These are phyloP conservation scores for Funneliformis caledonium DNA, from an alignment of 371 early-diverging fungal species.

Conservation along the genomic window DNA sequence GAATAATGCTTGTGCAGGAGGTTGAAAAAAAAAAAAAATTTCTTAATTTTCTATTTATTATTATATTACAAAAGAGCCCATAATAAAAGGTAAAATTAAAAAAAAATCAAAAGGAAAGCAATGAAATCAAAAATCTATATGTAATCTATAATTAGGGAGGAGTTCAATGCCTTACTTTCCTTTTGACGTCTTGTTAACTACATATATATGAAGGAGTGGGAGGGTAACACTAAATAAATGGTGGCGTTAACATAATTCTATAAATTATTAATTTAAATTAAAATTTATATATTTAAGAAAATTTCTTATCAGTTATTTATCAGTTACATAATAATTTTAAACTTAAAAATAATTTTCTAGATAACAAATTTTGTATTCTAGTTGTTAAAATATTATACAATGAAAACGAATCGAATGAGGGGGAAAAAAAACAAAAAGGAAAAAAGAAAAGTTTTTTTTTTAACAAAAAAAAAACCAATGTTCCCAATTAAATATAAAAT, in stretches of 20 bases:
- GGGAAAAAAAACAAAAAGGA: not conserved
- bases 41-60: not conserved
- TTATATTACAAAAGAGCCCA: not conserved
- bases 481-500: not conserved
- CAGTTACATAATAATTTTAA: not conserved
- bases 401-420: not conserved
- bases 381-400: not conserved
- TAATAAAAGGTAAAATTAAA: no score
- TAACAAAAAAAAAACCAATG: not conserved
- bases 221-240: not conserved
- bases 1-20: no score
- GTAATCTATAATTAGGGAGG: not conserved
- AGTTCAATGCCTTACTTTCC: not conserved
- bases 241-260: not conserved
- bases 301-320: not conserved
- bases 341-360: not conserved
- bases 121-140: not conserved
- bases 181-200: no score
- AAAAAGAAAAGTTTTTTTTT: not conserved
- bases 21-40: no score
- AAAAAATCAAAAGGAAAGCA: not conserved
- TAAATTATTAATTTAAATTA: not conserved
- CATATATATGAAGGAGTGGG: not conserved
- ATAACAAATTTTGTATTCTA: not conserved
- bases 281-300: no score